phyloP scores from a whole-genome alignment of 768 basidiomycete genomes.

The Mycena latifolia region DNA sequence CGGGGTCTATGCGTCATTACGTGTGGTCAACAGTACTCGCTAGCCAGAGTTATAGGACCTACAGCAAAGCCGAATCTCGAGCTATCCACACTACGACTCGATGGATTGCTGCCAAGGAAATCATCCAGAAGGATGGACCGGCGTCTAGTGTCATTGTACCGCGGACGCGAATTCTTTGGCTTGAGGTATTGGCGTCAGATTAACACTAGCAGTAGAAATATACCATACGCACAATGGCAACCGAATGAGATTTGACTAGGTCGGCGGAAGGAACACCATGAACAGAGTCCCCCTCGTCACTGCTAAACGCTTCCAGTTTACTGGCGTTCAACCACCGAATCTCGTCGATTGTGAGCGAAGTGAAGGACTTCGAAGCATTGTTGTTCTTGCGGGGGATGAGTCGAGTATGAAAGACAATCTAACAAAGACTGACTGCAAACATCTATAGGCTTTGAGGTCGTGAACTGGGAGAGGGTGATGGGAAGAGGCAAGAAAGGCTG shows the following conservation, averaged over 20 bases:
- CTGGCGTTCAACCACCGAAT: constrained; percentile 63
- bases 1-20: constrained; percentile 9
- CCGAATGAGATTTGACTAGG: constrained; percentile 32
- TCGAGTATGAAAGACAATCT: constrained; percentile 30
- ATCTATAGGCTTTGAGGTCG: constrained; percentile 32
- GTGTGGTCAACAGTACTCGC: constrained; percentile 19
- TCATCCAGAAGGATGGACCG: constrained; percentile 37
- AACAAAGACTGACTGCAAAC: constrained; percentile 32
- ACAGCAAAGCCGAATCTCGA: constrained; percentile 32
- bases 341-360: constrained; percentile 58
- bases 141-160: constrained; percentile 28
- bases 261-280: constrained; percentile 22
- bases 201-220: not conserved
- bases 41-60: constrained; percentile 20
- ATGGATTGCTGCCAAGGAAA: constrained; percentile 33
- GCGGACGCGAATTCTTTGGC: constrained; percentile 34
- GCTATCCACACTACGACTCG: constrained; percentile 26
- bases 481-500: constrained; percentile 29
- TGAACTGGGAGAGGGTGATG: constrained; percentile 27
- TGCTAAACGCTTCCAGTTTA: constrained; percentile 29
- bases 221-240: constrained; percentile 26
- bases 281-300: constrained; percentile 29
- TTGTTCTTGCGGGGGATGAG: constrained; percentile 39
- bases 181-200: constrained; percentile 7
- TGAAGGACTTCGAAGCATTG: constrained; percentile 47